These are phyloP conservation scores for Entomortierella lignicola DNA, from an alignment of 192 early-diverging fungal species.

Conservation along the genomic window DNA sequence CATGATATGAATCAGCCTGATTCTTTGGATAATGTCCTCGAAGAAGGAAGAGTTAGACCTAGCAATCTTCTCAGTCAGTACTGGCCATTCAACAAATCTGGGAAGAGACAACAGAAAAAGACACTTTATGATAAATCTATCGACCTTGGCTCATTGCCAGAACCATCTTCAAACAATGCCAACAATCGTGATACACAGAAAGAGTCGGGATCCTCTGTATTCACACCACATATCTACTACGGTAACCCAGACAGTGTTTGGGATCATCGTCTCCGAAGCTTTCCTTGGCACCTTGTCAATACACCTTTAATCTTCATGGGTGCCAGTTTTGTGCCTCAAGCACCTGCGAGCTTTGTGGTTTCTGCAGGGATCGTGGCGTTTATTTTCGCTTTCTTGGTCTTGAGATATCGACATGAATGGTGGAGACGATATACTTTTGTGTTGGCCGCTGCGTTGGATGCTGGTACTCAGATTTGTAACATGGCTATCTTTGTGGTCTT, in stretches of 20 bases:
- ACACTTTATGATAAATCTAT: not conserved
- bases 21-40: not conserved
- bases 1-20: not conserved
- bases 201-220: not conserved
- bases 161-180: not conserved
- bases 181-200: no score
- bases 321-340: slow-evolving; percentile 48
- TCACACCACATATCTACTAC: slow-evolving; percentile 17
- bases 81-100: slow-evolving; percentile 3
- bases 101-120: not conserved
- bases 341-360: slow-evolving; percentile 38
- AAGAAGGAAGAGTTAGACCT: not conserved
- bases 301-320: slow-evolving; percentile 37
- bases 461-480: slow-evolving; percentile 53
- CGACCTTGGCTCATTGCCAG: not conserved
- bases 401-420: slow-evolving; percentile 44
- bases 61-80: not conserved
- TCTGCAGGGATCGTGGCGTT: slow-evolving; percentile 39
- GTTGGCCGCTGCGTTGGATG: slow-evolving; percentile 44
- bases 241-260: slow-evolving; percentile 15
- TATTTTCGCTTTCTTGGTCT: slow-evolving; percentile 39
- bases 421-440: slow-evolving; percentile 51
- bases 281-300: slow-evolving; percentile 45
- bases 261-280: slow-evolving; percentile 20
- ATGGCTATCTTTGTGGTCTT: slow-evolving; percentile 54